A percentile compares a stretch with the other conserved stretches of the same genome.
Conservation (phyloP, 176 grass and related monocot species). For the Triticum aestivum region DNA sequence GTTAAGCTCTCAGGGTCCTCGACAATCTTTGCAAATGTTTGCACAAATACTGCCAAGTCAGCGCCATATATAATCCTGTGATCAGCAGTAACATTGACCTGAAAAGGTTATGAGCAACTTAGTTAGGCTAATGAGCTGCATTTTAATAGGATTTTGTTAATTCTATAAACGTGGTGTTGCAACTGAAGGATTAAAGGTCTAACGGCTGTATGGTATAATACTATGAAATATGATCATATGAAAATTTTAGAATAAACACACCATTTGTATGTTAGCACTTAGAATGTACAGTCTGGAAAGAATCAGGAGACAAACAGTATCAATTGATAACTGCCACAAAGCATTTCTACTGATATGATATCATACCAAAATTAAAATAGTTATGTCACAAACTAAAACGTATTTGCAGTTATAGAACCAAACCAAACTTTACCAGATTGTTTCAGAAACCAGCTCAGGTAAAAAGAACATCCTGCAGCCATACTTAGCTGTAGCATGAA, state of each 20-base stretch:
- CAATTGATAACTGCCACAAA: background rate
- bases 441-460: background rate
- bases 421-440: background rate
- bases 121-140: background rate
- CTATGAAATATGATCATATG: background rate
- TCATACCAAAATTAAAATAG: too few species aligned
- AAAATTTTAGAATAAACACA: background rate
- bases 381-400: background rate
- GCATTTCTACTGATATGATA: background rate
- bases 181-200: background rate
- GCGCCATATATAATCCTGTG: constrained; percentile 93
- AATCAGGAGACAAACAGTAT: background rate
- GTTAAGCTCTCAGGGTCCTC: constrained; percentile 77
- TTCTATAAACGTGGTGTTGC: background rate
- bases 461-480: constrained; percentile 17
- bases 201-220: background rate
- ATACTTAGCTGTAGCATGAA: background rate
- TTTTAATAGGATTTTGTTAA: background rate
- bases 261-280: background rate
- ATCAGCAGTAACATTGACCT: constrained; percentile 94
- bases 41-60: constrained; percentile 85
- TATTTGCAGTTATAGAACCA: background rate
- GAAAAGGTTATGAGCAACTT: constrained; percentile 29
- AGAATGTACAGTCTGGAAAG: background rate
- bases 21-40: constrained; percentile 89